A percentile compares a stretch with the other conserved stretches of the same genome.
These are phyloP conservation scores for Beauveria brongniartii DNA, from an alignment of 2,329 filamentous ascomycete genomes.

Conservation along the genomic window DNA sequence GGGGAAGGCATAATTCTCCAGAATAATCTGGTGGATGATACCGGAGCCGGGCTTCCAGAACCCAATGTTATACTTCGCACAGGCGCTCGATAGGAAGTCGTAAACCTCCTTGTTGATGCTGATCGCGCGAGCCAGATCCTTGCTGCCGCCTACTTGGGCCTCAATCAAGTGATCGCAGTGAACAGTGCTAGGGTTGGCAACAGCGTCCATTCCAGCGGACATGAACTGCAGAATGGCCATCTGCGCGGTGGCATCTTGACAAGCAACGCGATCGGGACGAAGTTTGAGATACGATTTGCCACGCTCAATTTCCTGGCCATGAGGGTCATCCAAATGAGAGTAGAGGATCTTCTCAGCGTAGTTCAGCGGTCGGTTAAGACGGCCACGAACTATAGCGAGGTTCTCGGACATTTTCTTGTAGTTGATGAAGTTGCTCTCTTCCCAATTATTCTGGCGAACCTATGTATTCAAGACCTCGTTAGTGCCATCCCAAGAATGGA, in stretches of 20 bases:
- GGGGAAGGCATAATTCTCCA: constrained; percentile 99
- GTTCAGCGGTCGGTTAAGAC: constrained; percentile 87
- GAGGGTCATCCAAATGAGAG: constrained; percentile 95
- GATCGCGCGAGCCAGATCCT: constrained; percentile 87
- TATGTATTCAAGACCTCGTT: constrained; percentile 18
- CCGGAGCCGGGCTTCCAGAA: constrained; percentile 98
- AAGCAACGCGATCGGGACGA: constrained; percentile 93
- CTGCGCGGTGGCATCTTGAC: constrained; percentile 98
- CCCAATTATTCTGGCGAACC: constrained; percentile 94
- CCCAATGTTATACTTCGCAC: constrained; percentile 99
- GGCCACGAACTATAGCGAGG: constrained; percentile 77
- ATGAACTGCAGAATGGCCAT: constrained; percentile 99
- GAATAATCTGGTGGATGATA: constrained; percentile 98
- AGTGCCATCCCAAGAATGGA: not conserved
- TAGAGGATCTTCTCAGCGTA: constrained; percentile 99
- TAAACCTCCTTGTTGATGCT: constrained; percentile 99
- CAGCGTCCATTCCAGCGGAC: constrained; percentile 92
- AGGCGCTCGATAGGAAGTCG: constrained; percentile 88
- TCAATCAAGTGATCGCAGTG: constrained; percentile 99
- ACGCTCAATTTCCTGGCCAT: constrained; percentile 92
- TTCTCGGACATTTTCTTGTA: constrained; percentile 99
- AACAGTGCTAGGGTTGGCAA: constrained; percentile 89
- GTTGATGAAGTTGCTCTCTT: constrained; percentile 96
- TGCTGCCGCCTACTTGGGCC: constrained; percentile 83
- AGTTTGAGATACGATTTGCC: constrained; percentile 94